phyloP scores from a whole-genome alignment of 306 rosid genomes.

The Quercus robur region DNA sequence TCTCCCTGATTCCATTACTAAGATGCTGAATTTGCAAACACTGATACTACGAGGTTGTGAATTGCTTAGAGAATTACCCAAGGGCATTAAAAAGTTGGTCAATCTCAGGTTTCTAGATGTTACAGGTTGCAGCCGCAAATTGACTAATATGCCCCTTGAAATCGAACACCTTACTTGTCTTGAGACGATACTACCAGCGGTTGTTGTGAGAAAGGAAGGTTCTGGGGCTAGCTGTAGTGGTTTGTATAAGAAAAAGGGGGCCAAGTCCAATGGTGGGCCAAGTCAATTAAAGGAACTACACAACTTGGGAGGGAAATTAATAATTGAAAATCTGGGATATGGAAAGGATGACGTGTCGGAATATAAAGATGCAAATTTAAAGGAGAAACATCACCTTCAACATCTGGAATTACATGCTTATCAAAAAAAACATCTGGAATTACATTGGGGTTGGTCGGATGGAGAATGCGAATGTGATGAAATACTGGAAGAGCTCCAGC shows the following conservation, averaged over 20 bases:
- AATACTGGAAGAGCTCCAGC: too few species aligned
- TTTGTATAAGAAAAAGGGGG: too few species aligned
- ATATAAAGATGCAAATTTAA: background rate
- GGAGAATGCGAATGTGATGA: too few species aligned
- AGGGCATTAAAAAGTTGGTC: background rate
- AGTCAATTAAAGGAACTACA: background rate
- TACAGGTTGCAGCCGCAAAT: too few species aligned
- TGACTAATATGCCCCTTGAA: background rate
- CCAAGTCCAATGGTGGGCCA: background rate
- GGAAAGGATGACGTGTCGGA: background rate
- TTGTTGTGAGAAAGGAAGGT: background rate
- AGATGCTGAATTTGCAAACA: background rate
- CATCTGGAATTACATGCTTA: too few species aligned
- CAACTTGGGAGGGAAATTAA: background rate
- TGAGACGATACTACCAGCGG: background rate
- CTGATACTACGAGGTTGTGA: background rate
- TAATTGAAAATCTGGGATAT: background rate
- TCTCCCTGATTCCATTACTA: background rate
- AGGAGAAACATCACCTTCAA: background rate
- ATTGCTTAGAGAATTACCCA: slow-evolving; percentile 1
- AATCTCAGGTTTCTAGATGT: slow-evolving; percentile 7
- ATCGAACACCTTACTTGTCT: background rate
- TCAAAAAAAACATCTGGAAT: too few species aligned
- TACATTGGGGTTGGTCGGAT: too few species aligned
- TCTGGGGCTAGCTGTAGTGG: background rate